phyloP scores from a whole-genome alignment of 2,329 filamentous ascomycete genomes.

The Neobulgaria alba region DNA sequence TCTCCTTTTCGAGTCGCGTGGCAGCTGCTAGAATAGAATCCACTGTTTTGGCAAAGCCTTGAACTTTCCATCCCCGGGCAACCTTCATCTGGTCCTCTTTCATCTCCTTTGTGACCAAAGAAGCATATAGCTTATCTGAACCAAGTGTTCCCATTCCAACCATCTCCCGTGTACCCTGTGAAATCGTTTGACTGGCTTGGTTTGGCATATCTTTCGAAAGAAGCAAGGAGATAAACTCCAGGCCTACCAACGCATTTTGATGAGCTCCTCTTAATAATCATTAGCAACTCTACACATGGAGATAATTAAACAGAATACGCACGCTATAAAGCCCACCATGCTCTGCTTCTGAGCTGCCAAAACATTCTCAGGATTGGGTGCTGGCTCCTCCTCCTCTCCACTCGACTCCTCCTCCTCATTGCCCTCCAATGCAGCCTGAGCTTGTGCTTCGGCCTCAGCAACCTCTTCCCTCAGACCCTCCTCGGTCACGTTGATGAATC shows the following conservation, averaged over 20 bases:
- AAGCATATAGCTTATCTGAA: slow-evolving; percentile 53
- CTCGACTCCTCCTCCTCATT: slow-evolving; percentile 37
- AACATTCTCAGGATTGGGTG: slow-evolving; percentile 28
- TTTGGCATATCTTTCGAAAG: slow-evolving; percentile 73
- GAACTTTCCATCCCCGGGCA: slow-evolving; percentile 65
- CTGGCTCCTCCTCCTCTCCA: slow-evolving; percentile 35
- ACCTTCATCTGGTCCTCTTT: slow-evolving; percentile 48
- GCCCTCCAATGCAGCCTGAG: slow-evolving; percentile 29
- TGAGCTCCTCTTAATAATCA: slow-evolving; percentile 34
- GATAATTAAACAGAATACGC: no score
- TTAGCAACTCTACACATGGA: no score
- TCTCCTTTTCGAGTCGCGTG: slow-evolving; percentile 64
- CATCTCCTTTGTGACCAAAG: slow-evolving; percentile 47
- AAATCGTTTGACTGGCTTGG: slow-evolving; percentile 62
- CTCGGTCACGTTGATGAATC: slow-evolving; percentile 74
- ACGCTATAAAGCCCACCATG: slow-evolving; percentile 51
- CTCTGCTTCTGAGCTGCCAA: slow-evolving; percentile 44
- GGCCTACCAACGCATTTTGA: slow-evolving; percentile 57
- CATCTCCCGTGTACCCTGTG: slow-evolving; percentile 57
- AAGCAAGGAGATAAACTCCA: slow-evolving; percentile 77
- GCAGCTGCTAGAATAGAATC: slow-evolving; percentile 67
- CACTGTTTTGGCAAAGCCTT: slow-evolving; percentile 66
- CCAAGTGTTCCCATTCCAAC: slow-evolving; percentile 70
- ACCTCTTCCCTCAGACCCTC: slow-evolving; percentile 64
- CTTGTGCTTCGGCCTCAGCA: slow-evolving; percentile 33